phyloP scores from a whole-genome alignment of 2,329 filamentous ascomycete genomes.

The Scytalidium sp. region DNA sequence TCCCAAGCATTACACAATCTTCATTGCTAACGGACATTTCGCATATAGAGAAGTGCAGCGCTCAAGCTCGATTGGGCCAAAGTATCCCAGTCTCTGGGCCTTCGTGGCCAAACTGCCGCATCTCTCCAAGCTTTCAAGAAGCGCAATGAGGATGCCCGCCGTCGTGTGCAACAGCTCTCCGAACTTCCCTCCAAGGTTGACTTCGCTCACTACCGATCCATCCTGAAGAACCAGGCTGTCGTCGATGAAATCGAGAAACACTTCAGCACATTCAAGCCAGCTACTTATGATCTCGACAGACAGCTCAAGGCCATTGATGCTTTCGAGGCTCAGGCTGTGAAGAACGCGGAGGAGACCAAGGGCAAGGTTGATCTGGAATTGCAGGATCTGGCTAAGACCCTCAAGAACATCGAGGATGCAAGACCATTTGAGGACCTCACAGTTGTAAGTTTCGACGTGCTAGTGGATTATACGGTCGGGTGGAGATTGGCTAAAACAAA shows the following conservation, averaged over 20 bases:
- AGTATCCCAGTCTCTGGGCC: conserved; percentile 88
- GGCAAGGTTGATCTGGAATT: conserved; percentile 92
- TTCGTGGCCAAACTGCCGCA: conserved; percentile 89
- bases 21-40: conserved; percentile 17
- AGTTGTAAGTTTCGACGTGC: conserved; percentile 66
- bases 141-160: conserved; percentile 98
- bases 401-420: conserved; percentile 96
- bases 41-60: conserved; percentile 85
- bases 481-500: conserved; percentile 9
- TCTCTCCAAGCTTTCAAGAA: conserved; percentile 98
- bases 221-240: conserved; percentile 94
- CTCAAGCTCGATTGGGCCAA: conserved; percentile 99
- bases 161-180: conserved; percentile 80
- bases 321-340: conserved; percentile 94
- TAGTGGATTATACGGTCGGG: conserved; percentile 2
- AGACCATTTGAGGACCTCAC: conserved; percentile 96
- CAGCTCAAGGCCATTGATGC: conserved; percentile 98
- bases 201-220: conserved; percentile 86
- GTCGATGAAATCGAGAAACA: conserved; percentile 97
- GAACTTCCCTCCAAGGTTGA: conserved; percentile 86
- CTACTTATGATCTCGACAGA: conserved; percentile 85
- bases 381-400: conserved; percentile 87
- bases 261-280: conserved; percentile 87
- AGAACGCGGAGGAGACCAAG: conserved; percentile 97
- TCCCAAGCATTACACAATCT: conserved; percentile 4